Evolutionary conservation across 2,329 filamentous ascomycete species (phyloP).

Genomic region (Alternaria brassicae): DNA sequence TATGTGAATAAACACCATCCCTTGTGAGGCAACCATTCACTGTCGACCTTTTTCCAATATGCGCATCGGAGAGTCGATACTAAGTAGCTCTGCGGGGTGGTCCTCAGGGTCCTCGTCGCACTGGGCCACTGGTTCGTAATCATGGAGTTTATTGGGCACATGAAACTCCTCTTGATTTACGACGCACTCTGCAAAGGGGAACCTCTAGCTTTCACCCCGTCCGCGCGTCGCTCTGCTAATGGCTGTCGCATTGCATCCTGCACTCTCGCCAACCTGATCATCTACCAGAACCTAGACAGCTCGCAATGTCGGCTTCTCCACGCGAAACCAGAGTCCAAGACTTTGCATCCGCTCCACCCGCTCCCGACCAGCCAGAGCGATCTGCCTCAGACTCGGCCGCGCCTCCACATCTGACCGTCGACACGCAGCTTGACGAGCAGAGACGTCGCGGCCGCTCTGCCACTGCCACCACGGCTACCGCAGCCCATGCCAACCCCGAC

Average conservation of each 20-base stretch:
- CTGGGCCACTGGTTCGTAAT: neutral
- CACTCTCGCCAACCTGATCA: conserved; percentile 3
- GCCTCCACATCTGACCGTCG: conserved; percentile 28
- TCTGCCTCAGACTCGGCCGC: conserved; percentile 15
- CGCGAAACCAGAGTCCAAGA: conserved; percentile 40
- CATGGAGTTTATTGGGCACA: neutral
- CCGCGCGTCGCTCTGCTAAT: neutral
- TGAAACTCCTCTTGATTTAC: neutral
- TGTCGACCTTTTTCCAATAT: no score
- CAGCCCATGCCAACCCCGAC: conserved; percentile 32
- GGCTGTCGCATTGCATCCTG: neutral
- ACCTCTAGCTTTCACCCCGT: neutral
- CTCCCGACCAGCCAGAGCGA: conserved; percentile 16
- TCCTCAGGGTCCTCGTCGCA: neutral
- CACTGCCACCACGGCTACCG: conserved; percentile 37
- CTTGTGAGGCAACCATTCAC: no score
- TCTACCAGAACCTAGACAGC: neutral
- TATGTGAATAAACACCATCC: neutral
- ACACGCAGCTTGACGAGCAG: conserved; percentile 36
- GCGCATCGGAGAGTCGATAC: no score
- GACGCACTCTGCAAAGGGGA: conserved; percentile 1
- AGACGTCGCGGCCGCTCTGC: conserved; percentile 35
- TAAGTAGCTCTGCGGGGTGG: neutral
- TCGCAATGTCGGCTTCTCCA: conserved; percentile 37
- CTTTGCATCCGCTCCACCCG: conserved; percentile 37